Conservation (phyloP, 139 green algal genomes). For the Micractinium conductrix region DNA sequence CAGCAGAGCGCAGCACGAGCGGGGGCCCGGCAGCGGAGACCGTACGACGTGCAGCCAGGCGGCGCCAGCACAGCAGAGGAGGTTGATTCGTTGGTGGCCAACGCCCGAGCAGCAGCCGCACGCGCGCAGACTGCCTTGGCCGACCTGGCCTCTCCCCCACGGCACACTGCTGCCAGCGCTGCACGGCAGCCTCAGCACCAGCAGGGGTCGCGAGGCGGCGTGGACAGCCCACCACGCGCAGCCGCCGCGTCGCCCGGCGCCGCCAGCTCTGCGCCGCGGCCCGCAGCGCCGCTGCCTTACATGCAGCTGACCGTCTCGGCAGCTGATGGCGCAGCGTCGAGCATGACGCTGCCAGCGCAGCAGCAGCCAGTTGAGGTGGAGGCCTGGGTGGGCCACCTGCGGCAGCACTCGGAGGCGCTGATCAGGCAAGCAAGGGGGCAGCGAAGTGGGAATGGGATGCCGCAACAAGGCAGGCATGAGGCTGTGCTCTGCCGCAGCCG, state of each 20-base stretch:
- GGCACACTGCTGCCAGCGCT: background rate
- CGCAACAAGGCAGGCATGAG: background rate
- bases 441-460: no score
- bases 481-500: background rate
- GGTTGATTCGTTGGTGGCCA: constrained; percentile 7
- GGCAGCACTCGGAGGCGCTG: background rate
- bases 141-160: background rate
- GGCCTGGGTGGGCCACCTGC: background rate
- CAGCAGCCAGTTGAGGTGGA: background rate
- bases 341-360: no score
- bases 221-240: no score
- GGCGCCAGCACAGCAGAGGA: background rate
- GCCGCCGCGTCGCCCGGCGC: background rate
- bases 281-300: background rate
- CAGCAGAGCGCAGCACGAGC: background rate
- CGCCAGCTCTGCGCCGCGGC: background rate
- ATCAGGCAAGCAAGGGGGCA: constrained; percentile 8
- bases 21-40: no score
- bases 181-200: background rate
- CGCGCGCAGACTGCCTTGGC: constrained; percentile 5
- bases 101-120: background rate
- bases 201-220: background rate
- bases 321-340: background rate
- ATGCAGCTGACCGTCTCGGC: background rate
- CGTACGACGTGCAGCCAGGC: background rate